Evolutionary conservation across 345 rosid species (phyloP).

Genomic region (Acer campestre): DNA sequence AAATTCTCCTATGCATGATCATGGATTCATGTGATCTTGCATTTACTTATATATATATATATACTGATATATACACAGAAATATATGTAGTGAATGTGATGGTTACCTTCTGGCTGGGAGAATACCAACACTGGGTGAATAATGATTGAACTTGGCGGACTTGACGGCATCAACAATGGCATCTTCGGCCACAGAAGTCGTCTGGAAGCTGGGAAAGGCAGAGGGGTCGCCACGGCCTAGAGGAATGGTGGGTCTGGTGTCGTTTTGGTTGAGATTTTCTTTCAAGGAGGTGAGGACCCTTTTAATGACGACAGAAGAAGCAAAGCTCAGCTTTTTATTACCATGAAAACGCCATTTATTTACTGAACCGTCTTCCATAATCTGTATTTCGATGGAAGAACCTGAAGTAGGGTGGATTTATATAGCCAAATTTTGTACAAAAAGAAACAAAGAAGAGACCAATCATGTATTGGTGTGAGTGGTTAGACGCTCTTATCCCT

Average conservation of each 20-base stretch:
- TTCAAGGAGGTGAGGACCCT: conserved; percentile 35
- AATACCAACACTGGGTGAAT: conserved; percentile 48
- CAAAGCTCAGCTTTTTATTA: neutral
- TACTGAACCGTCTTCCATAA: conserved; percentile 20
- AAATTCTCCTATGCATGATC: too few species aligned
- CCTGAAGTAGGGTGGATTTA: too few species aligned
- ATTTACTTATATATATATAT: neutral
- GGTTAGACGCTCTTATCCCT: too few species aligned
- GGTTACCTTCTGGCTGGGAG: conserved; percentile 63
- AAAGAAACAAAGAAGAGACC: too few species aligned
- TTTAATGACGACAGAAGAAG: conserved; percentile 26
- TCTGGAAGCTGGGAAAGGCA: conserved; percentile 57
- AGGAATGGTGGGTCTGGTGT: conserved; percentile 39
- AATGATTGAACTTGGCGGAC: conserved; percentile 53
- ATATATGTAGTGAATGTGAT: neutral
- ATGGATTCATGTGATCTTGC: too few species aligned
- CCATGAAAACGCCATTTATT: conserved; percentile 30
- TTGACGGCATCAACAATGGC: conserved; percentile 53
- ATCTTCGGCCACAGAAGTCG: conserved; percentile 53
- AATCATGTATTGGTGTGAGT: too few species aligned
- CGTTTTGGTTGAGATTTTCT: conserved; percentile 42
- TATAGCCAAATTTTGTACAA: too few species aligned
- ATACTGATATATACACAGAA: neutral
- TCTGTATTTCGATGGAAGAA: neutral
- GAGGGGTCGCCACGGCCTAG: conserved; percentile 80